Percentiles rank a stretch among this genome's conserved stretches.
These are phyloP conservation scores for Mycena amicta DNA, from an alignment of 768 basidiomycete species.

Conservation along the genomic window DNA sequence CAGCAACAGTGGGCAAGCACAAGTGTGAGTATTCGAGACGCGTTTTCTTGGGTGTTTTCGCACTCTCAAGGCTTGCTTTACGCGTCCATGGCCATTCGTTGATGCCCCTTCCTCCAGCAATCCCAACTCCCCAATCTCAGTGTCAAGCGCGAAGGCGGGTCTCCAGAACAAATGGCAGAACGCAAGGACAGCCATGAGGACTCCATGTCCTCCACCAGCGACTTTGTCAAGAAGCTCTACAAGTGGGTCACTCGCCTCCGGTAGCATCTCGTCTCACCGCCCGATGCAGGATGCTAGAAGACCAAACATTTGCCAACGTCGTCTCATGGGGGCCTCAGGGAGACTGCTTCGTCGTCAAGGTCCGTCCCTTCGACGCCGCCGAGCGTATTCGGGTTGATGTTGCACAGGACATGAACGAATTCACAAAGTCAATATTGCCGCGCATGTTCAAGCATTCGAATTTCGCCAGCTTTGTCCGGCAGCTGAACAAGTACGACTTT, in stretches of 20 bases:
- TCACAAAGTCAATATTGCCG: conserved; percentile 87
- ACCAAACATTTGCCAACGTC: conserved; percentile 67
- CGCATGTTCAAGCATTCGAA: conserved; percentile 96
- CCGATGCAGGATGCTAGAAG: conserved; percentile 81
- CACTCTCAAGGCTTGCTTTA: conserved; percentile 10
- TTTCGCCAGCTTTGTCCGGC: conserved; percentile 89
- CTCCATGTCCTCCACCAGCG: conserved; percentile 83
- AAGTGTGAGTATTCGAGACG: conserved; percentile 21
- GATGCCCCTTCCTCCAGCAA: conserved; percentile 11
- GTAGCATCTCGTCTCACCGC: conserved; percentile 2
- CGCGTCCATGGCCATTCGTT: conserved; percentile 16
- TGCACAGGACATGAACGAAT: conserved; percentile 84
- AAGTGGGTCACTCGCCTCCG: conserved; percentile 54
- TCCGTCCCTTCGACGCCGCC: no score
- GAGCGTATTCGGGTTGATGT: no score
- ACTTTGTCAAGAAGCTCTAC: conserved; percentile 95
- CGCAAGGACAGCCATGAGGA: conserved; percentile 49
- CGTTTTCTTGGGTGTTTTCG: no score
- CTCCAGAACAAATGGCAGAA: conserved; percentile 20
- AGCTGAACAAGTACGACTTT: conserved; percentile 96
- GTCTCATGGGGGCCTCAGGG: conserved; percentile 85
- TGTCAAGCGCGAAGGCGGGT: conserved; percentile 22
- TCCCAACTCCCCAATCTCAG: conserved; percentile 19
- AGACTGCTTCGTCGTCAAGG: conserved; percentile 91
- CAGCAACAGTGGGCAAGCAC: conserved; percentile 16